Base-by-base conservation (phyloP, 495 filamentous ascomycete species). In the Xylaria castorea region DNA sequence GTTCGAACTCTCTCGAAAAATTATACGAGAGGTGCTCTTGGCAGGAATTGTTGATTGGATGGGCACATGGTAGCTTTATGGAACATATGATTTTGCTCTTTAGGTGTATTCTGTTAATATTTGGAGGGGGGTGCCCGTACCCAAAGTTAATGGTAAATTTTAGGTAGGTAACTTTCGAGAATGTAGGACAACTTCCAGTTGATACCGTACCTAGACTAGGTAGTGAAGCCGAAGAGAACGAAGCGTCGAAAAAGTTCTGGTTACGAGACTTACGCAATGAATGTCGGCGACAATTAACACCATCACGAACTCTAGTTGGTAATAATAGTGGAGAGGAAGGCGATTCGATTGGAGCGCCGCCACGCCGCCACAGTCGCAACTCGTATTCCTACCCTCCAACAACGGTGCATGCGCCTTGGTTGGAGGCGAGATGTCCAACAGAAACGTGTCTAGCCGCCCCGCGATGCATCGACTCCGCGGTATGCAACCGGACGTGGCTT, bases 321-420 rank as follows among this genome's bases (percentile, higher is more conserved):
- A 61, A n/a, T 40, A 61, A n/a, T 40, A 61, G 58, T 44, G 53
- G 67, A 46, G 46, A 38, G 30, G 22, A 12, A 48, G 25, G 14
- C 51, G 38, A 25, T 27, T 51, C 40, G 40, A 62, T 50, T 63
- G 55, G 68, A 48, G 61, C 22, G 2, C 44, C 38, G 61, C 61
- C 38, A 42, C 22, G 2, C 44, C 38, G 61, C 61, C 38, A 42
- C 55, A 57, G 9, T 36, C 40, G 42, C 40, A 50, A 51, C 68
- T 70, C 68, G 68, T 70, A 70, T 70, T 70, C 34, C 25, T 50
- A 38, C 40, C 55, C 68, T 62, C 38, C 68, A 50, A 70, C 68
- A 9, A 22, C 34, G 22, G 50, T 30, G 30, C 11, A 7, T 38
- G 30, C 38, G 18, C 22, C 22, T 48, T 46, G 62, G 34, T 44